Base-by-base conservation (phyloP, 139 green algal genomes). In the Picochlorum sp. region DNA sequence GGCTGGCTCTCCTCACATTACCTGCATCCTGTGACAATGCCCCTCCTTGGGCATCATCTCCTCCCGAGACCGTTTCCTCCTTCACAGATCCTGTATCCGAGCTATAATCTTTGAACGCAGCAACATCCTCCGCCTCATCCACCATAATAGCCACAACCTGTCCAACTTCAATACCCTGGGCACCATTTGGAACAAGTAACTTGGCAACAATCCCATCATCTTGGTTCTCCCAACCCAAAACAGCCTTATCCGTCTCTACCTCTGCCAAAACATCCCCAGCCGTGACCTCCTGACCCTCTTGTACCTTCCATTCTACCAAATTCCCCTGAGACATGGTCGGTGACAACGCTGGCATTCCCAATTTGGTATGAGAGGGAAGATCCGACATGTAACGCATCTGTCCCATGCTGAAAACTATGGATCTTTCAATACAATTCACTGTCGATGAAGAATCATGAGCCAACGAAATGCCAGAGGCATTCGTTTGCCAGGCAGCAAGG, bases 191-290 rank as follows among this genome's bases (percentile, higher is more conserved):
- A 30, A 86, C 70, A 57, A 97, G 67, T 23, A 92, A 66, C 68
- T 79, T 81, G 3, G 87, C 87, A 15, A 96, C 62, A 47, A 85
- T 86, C 24, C 87, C 89, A 21, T 95, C 86, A 21, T 96, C 86
- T 70, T 86, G 76, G 34, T 71, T 79, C 49, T 90, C 83, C 77
- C 76, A 85, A 34, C 72, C 68, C 8, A 79, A 41, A 2, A 81
- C 90, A 1, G 90, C 90, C 71, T 96, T 96, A 76, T 96, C 91
- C 6, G 91, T 98, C 69, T 98, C 92, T 0, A 97, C 81, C 13
- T 96, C 90, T 7, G 83, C 86, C 23, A 97, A 75, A 14, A 96
- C 71, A 50, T 90, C 79, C 2, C 91, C 91, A 5, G 86, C 61
- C 18, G 65, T 64, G 1, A 97, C 69, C 50, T 76, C 70, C 56